Percentiles rank a stretch among this genome's conserved stretches.
These are phyloP conservation scores for Calonectria pseudoreteaudii DNA, from an alignment of 2,329 filamentous ascomycete species.

Conservation along the genomic window DNA sequence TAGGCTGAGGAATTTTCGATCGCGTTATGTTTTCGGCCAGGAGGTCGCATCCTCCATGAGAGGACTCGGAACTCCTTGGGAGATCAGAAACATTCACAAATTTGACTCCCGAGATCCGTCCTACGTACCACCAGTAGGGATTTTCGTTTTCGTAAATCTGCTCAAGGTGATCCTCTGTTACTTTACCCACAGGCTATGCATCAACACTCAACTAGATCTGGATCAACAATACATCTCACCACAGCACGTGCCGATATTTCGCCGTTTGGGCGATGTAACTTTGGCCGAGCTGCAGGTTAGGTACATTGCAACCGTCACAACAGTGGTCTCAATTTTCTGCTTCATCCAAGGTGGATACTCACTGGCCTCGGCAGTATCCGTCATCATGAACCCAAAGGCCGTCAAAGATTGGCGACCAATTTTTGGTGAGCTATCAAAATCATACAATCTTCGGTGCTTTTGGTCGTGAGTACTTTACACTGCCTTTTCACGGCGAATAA, in stretches of 20 bases:
- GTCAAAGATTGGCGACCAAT: conserved; percentile 35
- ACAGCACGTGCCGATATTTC: conserved; percentile 26
- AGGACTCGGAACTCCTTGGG: conserved; percentile 34
- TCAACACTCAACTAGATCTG: conserved; percentile 29
- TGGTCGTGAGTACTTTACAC: conserved; percentile 34
- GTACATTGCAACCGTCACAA: conserved; percentile 34
- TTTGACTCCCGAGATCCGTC: conserved; percentile 29
- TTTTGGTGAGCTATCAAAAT: conserved; percentile 29
- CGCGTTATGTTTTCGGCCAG: conserved; percentile 35
- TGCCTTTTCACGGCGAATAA: background rate
- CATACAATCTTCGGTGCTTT: conserved; percentile 32
- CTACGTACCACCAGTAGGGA: conserved; percentile 20
- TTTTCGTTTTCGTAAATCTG: conserved; percentile 26
- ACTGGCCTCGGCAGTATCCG: conserved; percentile 25
- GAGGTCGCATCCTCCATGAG: conserved; percentile 37
- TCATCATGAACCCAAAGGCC: conserved; percentile 22
- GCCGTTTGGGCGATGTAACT: conserved; percentile 24
- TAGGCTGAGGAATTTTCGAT: background rate
- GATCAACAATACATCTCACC: conserved; percentile 30
- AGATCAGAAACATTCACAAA: conserved; percentile 38
- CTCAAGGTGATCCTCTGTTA: conserved; percentile 31
- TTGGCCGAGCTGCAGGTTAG: conserved; percentile 30
- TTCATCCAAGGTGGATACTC: conserved; percentile 38
- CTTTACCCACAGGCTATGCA: conserved; percentile 30
- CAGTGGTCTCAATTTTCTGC: conserved; percentile 36